phyloP scores from a whole-genome alignment of 352 stramenopile genomes.

The Aphanomyces stellatus region DNA sequence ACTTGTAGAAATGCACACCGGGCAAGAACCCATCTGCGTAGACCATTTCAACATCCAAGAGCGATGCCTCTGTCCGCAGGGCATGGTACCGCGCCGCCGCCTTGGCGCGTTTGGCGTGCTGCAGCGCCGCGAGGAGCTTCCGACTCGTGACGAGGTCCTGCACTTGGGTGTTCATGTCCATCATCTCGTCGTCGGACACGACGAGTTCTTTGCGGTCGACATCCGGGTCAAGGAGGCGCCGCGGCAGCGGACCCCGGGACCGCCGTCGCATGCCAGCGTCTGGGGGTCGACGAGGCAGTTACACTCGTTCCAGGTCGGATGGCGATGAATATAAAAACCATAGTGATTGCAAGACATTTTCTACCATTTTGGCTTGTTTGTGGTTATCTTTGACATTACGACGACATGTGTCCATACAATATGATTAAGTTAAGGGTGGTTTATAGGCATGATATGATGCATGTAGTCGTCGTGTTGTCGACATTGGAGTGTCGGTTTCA shows the following conservation, averaged over 20 bases:
- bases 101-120: conserved; percentile 2
- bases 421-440: too few species aligned
- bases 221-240: conserved; percentile 2
- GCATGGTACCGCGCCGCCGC: conserved; percentile 2
- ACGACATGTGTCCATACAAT: too few species aligned
- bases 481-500: too few species aligned
- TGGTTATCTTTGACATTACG: too few species aligned
- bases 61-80: not conserved
- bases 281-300: too few species aligned
- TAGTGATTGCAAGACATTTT: too few species aligned
- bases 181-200: not conserved
- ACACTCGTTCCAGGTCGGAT: too few species aligned
- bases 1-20: conserved; percentile 19
- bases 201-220: not conserved
- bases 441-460: too few species aligned
- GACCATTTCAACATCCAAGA: conserved; percentile 20
- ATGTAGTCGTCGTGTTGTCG: too few species aligned
- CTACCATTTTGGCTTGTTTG: too few species aligned
- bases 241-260: conserved; percentile 9
- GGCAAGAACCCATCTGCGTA: conserved; percentile 14
- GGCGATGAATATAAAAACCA: too few species aligned
- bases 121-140: not conserved
- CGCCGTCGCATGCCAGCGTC: not conserved
- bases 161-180: not conserved
- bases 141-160: not conserved